These are phyloP conservation scores for Cladochytrium replicatum DNA, from an alignment of 192 early-diverging fungal genomes.

Conservation along the genomic window DNA sequence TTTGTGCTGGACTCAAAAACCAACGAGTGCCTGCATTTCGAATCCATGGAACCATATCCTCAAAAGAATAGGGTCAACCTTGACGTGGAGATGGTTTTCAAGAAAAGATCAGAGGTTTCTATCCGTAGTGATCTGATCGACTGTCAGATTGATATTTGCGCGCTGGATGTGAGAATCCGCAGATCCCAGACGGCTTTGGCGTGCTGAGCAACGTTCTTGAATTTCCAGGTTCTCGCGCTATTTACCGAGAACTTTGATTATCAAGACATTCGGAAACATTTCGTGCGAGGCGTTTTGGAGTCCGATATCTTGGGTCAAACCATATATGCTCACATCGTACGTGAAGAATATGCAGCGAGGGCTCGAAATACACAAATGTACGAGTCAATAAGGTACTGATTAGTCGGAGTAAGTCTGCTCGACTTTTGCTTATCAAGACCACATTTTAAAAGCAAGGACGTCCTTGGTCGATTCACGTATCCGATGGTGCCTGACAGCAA, in stretches of 20 bases:
- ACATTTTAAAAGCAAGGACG: constrained; percentile 52
- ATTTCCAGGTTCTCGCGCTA: constrained; percentile 61
- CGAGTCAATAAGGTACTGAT: constrained; percentile 56
- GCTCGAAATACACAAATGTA: constrained; percentile 64
- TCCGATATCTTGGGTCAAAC: constrained; percentile 80
- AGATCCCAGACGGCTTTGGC: too few relatives aligned
- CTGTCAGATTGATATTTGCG: constrained; percentile 87
- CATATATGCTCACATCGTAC: constrained; percentile 71
- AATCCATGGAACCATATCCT: constrained; percentile 53
- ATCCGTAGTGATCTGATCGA: constrained; percentile 90
- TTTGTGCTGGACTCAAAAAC: constrained; percentile 74
- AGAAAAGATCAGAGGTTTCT: constrained; percentile 51
- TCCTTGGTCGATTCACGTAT: constrained; percentile 86
- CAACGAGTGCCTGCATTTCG: constrained; percentile 73
- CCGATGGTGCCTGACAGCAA: constrained; percentile 90
- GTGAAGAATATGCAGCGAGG: constrained; percentile 55
- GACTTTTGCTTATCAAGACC: constrained; percentile 4
- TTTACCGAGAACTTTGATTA: constrained; percentile 99
- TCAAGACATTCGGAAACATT: constrained; percentile 80
- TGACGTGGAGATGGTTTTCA: constrained; percentile 41
- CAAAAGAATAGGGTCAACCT: constrained; percentile 42
- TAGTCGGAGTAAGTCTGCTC: neutral
- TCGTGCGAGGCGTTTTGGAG: constrained; percentile 79
- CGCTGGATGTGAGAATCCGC: constrained; percentile 51
- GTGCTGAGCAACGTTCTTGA: constrained; percentile 6